Evolutionary conservation across 1,139 yeast species (phyloP).

Genomic region (Pichia sp.): DNA sequence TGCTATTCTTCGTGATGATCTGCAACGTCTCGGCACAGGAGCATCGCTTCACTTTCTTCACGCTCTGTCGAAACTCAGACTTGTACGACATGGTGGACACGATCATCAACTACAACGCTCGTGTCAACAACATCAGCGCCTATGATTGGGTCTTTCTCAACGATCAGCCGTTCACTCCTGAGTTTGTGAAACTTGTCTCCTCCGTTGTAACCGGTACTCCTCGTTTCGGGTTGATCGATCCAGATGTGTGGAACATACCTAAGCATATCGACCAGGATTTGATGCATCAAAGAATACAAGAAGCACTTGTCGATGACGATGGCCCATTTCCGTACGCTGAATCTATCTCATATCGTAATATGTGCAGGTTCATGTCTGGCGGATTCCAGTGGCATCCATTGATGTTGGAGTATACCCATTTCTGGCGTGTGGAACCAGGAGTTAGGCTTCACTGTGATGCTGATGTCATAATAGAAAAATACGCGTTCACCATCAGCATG

Average conservation of each 20-base stretch:
- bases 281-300: slow-evolving; percentile 43
- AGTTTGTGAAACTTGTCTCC: slow-evolving; percentile 37
- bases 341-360: slow-evolving; percentile 59
- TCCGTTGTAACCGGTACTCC: slow-evolving; percentile 51
- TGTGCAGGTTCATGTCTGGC: slow-evolving; percentile 72
- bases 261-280: slow-evolving; percentile 46
- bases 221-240: slow-evolving; percentile 54
- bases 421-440: slow-evolving; percentile 60
- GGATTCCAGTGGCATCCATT: slow-evolving; percentile 52
- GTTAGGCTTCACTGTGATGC: slow-evolving; percentile 49
- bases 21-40: no score
- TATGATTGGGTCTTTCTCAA: slow-evolving; percentile 62
- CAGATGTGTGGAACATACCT: slow-evolving; percentile 67
- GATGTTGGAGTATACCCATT: slow-evolving; percentile 35
- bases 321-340: slow-evolving; percentile 35
- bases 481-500: slow-evolving; percentile 49
- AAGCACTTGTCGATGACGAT: slow-evolving; percentile 31
- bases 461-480: slow-evolving; percentile 44
- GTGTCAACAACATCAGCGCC: slow-evolving; percentile 46
- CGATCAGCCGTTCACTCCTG: slow-evolving; percentile 44
- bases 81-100: slow-evolving; percentile 41
- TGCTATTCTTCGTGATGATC: no score
- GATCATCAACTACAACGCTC: slow-evolving; percentile 46
- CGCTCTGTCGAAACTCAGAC: slow-evolving; percentile 55
- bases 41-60: slow-evolving; percentile 44